Base-by-base conservation (phyloP, 2,329 filamentous ascomycete genomes). In the Botryosphaeria dothidea region DNA sequence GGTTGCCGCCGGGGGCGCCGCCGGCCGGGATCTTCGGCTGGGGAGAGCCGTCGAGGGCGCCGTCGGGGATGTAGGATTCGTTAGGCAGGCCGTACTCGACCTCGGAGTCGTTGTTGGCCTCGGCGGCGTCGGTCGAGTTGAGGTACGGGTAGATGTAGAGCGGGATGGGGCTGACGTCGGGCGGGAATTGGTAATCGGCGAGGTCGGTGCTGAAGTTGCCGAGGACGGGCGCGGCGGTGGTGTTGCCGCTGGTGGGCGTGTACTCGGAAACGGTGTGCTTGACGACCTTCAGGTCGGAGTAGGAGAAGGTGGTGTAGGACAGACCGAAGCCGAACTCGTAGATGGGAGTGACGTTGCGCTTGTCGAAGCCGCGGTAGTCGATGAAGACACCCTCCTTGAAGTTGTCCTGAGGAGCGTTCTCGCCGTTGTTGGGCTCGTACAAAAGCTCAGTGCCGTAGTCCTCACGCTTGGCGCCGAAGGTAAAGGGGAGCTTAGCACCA, bases 241-340 rank as follows among this genome's bases (percentile, higher is more conserved):
- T 91, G 70, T 82, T 75, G 66, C 90, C 91, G 0, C 78, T 81
- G 0, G 88, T 87, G 0, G 90, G 84, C 8, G 71, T 78, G 79
- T 91, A 92, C 0, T 80, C 72, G 21, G 74, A 75, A 1, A 81
- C 82, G n/a, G 80, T 71, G 54, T 79, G 77, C 69, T 85, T 84
- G 68, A 80, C 71, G 36, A 92, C 79, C 31, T 82, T 75, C 36
- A 95, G 78, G 74, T 91, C 82, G n/a, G 89, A 87, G 80, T 92
- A 92, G 62, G 85, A 77, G 73, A 96, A 94, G 2, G 84, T 92
- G 0, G 91, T 92, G 83, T 95, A 96, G 3, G 87, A 91, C 13
- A 96, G 81, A 64, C 92, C 92, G 71, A 85, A 91, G 7, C 92
- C 92, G 70, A 95, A 96, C 73, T 93, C 91, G 77, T 89, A 95